A percentile compares a stretch with the other conserved stretches of the same genome.
These are phyloP conservation scores for Zangia roseola DNA, from an alignment of 768 basidiomycete genomes.

Conservation along the genomic window DNA sequence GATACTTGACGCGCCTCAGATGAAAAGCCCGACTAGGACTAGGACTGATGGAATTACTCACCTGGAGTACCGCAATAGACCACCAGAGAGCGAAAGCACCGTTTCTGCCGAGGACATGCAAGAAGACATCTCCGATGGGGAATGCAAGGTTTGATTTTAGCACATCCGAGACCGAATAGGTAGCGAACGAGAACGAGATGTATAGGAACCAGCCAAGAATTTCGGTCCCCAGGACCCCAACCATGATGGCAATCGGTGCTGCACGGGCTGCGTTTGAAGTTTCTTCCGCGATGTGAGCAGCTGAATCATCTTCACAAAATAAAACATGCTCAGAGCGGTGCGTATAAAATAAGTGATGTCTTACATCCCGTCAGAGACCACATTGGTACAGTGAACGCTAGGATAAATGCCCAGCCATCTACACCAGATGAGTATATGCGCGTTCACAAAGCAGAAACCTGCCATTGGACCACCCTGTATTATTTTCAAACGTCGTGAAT, in stretches of 20 bases:
- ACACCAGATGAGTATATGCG: not conserved
- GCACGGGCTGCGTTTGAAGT: conserved; percentile 41
- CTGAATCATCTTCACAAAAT: conserved; percentile 41
- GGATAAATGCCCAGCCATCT: conserved; percentile 27
- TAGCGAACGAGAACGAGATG: conserved; percentile 45
- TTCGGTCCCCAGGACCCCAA: conserved; percentile 39
- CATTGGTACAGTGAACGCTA: conserved; percentile 28
- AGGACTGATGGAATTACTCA: conserved; percentile 8
- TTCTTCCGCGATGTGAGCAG: conserved; percentile 48
- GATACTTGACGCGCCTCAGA: conserved; percentile 25
- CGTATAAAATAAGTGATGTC: not conserved
- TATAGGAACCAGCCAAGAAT: conserved; percentile 42
- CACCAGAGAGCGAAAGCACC: conserved; percentile 47
- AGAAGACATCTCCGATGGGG: conserved; percentile 42
- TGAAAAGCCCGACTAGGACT: not conserved
- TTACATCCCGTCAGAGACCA: conserved; percentile 25
- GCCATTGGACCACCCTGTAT: conserved; percentile 24
- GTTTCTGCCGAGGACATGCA: conserved; percentile 37
- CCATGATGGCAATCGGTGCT: conserved; percentile 45
- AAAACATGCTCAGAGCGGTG: not conserved
- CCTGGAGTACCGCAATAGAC: conserved; percentile 44
- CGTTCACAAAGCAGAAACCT: not conserved
- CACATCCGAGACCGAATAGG: conserved; percentile 35
- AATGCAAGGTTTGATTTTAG: conserved; percentile 35
- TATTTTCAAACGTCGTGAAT: conserved; percentile 26